These are phyloP conservation scores for Antrodiella citrinella DNA, from an alignment of 768 basidiomycete genomes.

Conservation along the genomic window DNA sequence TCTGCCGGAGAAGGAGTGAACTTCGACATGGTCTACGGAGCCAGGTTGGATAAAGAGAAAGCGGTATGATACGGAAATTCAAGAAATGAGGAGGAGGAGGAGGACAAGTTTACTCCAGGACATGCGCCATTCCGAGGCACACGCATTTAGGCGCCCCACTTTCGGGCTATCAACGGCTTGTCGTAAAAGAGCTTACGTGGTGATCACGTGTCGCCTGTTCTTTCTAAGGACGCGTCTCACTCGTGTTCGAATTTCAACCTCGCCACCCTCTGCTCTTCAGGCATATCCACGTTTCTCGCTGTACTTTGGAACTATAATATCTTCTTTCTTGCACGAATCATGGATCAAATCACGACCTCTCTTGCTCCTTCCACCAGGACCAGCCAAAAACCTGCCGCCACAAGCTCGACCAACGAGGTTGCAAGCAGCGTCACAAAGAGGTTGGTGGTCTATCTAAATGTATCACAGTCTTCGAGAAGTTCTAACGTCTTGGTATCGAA, in stretches of 20 bases:
- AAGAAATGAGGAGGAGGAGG: neutral
- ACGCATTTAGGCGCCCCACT: no score
- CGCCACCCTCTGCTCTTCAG: conserved; percentile 1
- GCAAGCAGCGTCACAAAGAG: conserved; percentile 82
- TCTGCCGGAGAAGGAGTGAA: conserved; percentile 42
- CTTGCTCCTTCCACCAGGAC: conserved; percentile 46
- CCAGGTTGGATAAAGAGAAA: conserved; percentile 3
- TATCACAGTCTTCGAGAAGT: no score
- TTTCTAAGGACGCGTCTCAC: conserved; percentile 18
- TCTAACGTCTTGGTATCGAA: neutral
- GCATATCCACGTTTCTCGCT: neutral
- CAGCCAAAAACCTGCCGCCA: conserved; percentile 46
- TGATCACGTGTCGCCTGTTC: no score
- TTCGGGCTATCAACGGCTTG: no score
- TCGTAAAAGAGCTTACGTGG: no score
- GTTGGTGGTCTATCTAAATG: conserved; percentile 35
- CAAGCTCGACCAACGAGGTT: conserved; percentile 45
- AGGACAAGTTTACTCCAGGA: neutral
- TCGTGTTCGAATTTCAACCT: conserved; percentile 11
- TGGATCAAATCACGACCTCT: conserved; percentile 69
- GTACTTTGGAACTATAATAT: neutral
- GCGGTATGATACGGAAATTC: neutral
- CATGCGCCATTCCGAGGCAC: no score
- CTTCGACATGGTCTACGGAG: conserved; percentile 28
- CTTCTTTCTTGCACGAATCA: conserved; percentile 17